Evolutionary conservation across 2,329 filamentous ascomycete species (phyloP), one percentile per base, ranked within the genome.

Genomic region (Aspergillus costaricaensis): DNA sequence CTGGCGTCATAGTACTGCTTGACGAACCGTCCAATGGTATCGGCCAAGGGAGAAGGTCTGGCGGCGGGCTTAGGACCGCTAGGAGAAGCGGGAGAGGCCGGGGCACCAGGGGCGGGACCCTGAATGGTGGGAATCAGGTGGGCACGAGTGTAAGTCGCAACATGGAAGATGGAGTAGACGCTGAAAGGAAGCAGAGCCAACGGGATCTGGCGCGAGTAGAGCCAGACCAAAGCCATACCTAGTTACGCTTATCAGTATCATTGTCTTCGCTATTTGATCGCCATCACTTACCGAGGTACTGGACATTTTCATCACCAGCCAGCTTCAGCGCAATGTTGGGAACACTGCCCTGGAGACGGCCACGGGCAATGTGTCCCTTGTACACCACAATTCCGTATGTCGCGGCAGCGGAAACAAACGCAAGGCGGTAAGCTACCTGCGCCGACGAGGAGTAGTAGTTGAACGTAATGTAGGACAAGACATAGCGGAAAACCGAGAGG

Each of bases 311-410:
- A 76, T 99, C 95, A 12, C 87, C 83, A 59, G 89, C 82, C 67
- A 96, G 81, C 63, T 88, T 85, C 61, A 94, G 57, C 52, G 84
- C 77, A 60, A 90, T 86, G 79, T 80, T 75, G 74, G 84, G 86
- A 70, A 87, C 77, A 75, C 82, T 87, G 63, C 82, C 87, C 65
- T 89, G 88, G 53, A 88, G 83, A 84, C 91, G 90, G 70, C 90
- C 85, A 68, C 92, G 90, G 69, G 93, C 91, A 67, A 93, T 88
- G 82, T 93, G 91, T 60, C 92, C 93, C 86, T 99, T 99, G 85
- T 96, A 98, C 64, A 99, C 94, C 53, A 99, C 95, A 68, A 99
- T 98, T 67, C 95, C 94, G 78, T 99, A 99, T 10, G 95, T 98
- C 53, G 88, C 86, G 51, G 92, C 92, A 5, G 95, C 95, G 2